Base-by-base conservation (phyloP, 2,329 filamentous ascomycete species). In the Penicillium sumatraense region DNA sequence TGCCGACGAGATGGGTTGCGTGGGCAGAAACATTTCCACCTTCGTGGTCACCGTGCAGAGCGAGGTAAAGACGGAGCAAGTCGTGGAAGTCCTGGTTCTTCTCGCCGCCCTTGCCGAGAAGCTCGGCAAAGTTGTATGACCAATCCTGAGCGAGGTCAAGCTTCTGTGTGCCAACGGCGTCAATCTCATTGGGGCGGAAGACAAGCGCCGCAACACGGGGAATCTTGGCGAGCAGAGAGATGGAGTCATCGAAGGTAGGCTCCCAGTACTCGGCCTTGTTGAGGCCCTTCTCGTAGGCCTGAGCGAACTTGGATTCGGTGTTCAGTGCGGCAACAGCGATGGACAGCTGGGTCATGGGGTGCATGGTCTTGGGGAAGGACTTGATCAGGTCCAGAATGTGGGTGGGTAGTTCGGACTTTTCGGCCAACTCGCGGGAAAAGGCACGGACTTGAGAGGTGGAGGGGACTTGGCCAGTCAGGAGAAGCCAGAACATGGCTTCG, bases 211-310 rank as follows among this genome's bases (percentile, higher is more conserved):
- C 95, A 65, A 99, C 93, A 58, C 91, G 96, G 60, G 95, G 95
- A 51, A 99, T 88, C 83, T 99, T 99, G 60, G 93, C 95, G 53
- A 99, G 85, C 59, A 99, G 84, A 45, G 89, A 91, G 75, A 99
- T 96, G 75, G 85, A 88, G 80, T 99, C 95, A 73, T 98, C 93
- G 72, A 96, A 98, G 41, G 91, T 96, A 13, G 93, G 91, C 80
- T 98, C 95, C 95, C 95, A 99, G 85, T 98, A 98, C 67, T 97
- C 91, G 50, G 91, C 90, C 83, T 98, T 99, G 83, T 88, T 90
- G 63, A 98, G 79, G 31, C 95, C 95, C 66, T 89, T 80, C 75
- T 93, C 93, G 76, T 99, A 99, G 18, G 89, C 89, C 78, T 92
- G 93, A 61, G 93, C 95, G 66, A 99, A 99, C 70, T 89, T 86